phyloP scores from a whole-genome alignment of 139 green algal genomes.

The Coelastrella sp. region DNA sequence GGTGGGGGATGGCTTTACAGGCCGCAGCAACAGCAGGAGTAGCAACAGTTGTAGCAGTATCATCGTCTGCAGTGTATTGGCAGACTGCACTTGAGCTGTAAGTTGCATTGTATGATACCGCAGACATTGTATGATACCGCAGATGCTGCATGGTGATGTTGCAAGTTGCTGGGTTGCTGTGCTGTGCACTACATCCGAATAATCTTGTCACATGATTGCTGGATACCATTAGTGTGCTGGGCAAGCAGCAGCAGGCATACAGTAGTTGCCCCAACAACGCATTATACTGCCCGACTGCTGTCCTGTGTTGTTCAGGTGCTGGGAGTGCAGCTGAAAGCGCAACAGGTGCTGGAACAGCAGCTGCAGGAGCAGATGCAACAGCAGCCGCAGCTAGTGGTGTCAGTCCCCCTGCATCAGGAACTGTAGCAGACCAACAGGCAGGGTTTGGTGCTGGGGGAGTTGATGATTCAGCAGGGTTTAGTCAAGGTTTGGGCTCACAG shows the following conservation, averaged over 20 bases:
- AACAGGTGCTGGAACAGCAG: neutral
- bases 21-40: neutral
- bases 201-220: too few relatives aligned
- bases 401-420: neutral
- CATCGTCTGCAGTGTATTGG: neutral
- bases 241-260: neutral
- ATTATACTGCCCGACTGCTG: neutral
- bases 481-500: neutral
- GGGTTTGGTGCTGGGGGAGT: too few relatives aligned
- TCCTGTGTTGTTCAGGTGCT: neutral
- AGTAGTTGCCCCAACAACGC: neutral
- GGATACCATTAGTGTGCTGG: too few relatives aligned
- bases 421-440: neutral
- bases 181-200: too few relatives aligned
- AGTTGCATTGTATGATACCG: too few relatives aligned
- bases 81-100: neutral
- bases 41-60: neutral
- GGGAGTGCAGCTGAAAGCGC: neutral
- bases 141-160: too few relatives aligned
- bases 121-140: too few relatives aligned
- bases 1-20: neutral
- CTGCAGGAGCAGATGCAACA: neutral
- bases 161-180: too few relatives aligned
- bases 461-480: slow-evolving; percentile 8
- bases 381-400: slow-evolving; percentile 7